Base-by-base conservation (phyloP, 2,329 filamentous ascomycete genomes). In the Corinectria fuckeliana region DNA sequence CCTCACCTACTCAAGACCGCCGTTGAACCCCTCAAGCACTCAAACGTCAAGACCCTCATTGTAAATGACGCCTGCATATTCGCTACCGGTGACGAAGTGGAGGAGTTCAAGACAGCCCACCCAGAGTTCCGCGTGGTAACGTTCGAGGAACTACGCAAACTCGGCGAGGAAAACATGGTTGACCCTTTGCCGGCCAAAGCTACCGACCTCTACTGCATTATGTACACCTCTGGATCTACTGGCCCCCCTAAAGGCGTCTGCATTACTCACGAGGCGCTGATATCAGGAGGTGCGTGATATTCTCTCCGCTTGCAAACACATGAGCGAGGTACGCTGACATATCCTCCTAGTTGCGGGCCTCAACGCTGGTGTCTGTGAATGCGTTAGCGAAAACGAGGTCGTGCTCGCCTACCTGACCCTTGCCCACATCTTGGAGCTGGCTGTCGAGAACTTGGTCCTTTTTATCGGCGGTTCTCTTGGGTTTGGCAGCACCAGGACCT, bases 341-440 rank as follows among this genome's bases (percentile, higher is more conserved):
- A 3, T 5, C 14, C 13, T 7, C 14, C 8, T 56, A 80, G 85
- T 97, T 66, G 89, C 93, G 36, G 95, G 95, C 71, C 86, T 96
- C 26, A 85, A 89, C 70, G 84, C 85, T 34, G 88, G 92, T 61
- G 88, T 98, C 38, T 90, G 90, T 4, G 87, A 89, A 54, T 89
- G 89, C 69, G 85, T 98, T 45, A 89, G 88, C 53, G 86, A 89
- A 49, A 86, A 85, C 18, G 95, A 98, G 65, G 84, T 85, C 30
- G 82, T 98, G 23, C 85, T 98, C 25, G 92, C 93, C 10, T 99
- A 98, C 75, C 86, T 99, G 11, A 95, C 95, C 1, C 88, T 96
- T 50, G 93, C 95, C 0, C 95, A 99, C 74, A 97, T 98, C 70
- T 87, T 98, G 68, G 95, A 98, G 76, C 94, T 96, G 76, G 90